Evolutionary conservation across 495 filamentous ascomycete species (phyloP), one percentile per base, ranked within the genome.

Genomic region (Penicillium parvum): DNA sequence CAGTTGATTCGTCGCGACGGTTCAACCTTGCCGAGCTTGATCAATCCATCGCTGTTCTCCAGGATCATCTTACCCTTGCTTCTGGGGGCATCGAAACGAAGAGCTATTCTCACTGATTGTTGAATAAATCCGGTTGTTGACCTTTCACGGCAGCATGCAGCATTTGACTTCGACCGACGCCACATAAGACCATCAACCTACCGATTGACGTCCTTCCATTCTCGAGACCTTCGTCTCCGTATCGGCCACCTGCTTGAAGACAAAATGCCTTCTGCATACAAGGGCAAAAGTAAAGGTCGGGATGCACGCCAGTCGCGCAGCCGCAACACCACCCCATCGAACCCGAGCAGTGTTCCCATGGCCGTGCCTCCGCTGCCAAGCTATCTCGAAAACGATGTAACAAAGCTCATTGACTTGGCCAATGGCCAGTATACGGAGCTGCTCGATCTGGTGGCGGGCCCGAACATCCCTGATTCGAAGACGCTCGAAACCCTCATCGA

Each of bases 281-380:
- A 90, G 65, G 83, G 86, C 45, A 89, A 87, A 48, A 77, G 83
- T 51, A 89, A 89, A 76, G 75, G 60, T 37, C 76, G 81, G 43
- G 82, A 82, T 52, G 76, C 71, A 34, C 82, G 87, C 43, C 82
- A 79, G 46, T 86, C 86, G 53, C 82, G 83, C 41, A 91, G 86
- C 57, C 84, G 88, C 53, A 91, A 92, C 64, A 90, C 87, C 8
- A 95, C 88, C 3, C 88, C 88, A 47, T 85, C 84, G 27, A 65
- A 57, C 14, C 61, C 71, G 47, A 78, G 72, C 49, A 69, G 73
- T 28, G 70, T 64, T 7, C 61, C 73, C 45, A 69, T 64, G 21
- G 64, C 76, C 39, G 69, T 71, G 9, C 72, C 77, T 16, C 61
- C 76, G 38, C 73, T 82, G 16, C 67, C 73, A 21, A 74, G 61